A percentile compares a stretch with the other conserved stretches of the same genome.
Conservation (phyloP, 305 asterid genomes). For the Fraxinus velutina region DNA sequence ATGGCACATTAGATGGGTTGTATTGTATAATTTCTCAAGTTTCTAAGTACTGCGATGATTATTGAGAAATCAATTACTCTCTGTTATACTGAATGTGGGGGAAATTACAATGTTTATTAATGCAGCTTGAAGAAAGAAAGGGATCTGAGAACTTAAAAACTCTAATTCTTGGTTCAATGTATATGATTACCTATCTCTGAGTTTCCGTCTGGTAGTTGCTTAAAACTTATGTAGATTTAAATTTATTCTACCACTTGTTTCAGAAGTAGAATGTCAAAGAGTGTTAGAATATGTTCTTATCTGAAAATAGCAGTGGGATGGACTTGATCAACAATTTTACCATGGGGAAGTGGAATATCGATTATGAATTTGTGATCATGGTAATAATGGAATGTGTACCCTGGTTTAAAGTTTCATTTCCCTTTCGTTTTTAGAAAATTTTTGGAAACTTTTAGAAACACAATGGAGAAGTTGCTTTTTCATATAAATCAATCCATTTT, state of each 20-base stretch:
- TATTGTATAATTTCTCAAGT: neutral
- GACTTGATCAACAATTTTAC: conserved; percentile 3
- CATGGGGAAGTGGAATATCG: neutral
- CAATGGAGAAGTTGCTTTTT: neutral
- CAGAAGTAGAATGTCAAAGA: neutral
- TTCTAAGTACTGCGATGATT: neutral
- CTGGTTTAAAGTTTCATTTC: neutral
- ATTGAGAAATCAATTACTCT: neutral
- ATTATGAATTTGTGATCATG: neutral
- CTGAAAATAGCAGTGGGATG: conserved; percentile 8
- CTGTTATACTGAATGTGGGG: conserved; percentile 4
- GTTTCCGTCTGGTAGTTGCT: conserved; percentile 11
- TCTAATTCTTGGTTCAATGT: conserved; percentile 3
- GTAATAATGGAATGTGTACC: neutral
- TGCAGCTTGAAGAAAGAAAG: neutral
- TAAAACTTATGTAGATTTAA: neutral
- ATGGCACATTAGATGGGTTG: neutral
- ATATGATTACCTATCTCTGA: neutral
- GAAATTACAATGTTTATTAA: neutral
- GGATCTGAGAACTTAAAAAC: conserved; percentile 9
- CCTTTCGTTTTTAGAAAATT: neutral
- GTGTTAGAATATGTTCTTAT: neutral
- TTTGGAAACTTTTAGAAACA: neutral
- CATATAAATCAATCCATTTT: neutral
- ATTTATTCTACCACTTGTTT: neutral